Conservation (phyloP, 495 filamentous ascomycete species). For the Penicillium soppii region DNA sequence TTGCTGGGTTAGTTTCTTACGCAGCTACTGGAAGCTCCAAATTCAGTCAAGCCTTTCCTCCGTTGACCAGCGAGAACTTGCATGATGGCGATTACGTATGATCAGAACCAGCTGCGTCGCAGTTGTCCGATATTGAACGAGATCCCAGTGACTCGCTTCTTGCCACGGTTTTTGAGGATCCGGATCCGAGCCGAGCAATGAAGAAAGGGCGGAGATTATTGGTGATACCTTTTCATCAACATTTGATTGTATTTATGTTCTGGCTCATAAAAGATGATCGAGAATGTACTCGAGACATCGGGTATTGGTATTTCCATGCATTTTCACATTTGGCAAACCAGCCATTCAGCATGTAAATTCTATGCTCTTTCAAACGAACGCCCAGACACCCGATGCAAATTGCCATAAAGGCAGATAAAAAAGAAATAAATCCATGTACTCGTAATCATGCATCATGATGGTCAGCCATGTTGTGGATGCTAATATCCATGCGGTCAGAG, state of each 20-base stretch:
- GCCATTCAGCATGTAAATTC: background rate
- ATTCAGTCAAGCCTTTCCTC: too few relatives aligned
- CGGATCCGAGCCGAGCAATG: too few relatives aligned
- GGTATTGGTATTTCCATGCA: conserved; percentile 9
- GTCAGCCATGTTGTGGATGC: conserved; percentile 58
- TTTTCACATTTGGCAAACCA: conserved; percentile 6
- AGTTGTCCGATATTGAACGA: too few relatives aligned
- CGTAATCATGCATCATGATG: conserved; percentile 34
- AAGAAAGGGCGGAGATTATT: too few relatives aligned
- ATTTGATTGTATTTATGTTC: background rate
- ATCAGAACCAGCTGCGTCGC: too few relatives aligned
- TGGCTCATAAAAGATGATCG: conserved; percentile 6
- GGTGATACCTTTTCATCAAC: too few relatives aligned
- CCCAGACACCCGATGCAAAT: conserved; percentile 15
- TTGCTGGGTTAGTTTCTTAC: too few relatives aligned
- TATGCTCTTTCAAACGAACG: conserved; percentile 13
- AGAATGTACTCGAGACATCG: conserved; percentile 1
- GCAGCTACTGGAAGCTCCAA: too few relatives aligned
- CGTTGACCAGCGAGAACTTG: too few relatives aligned
- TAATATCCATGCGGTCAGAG: conserved; percentile 58
- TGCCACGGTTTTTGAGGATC: too few relatives aligned
- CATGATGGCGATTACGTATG: too few relatives aligned
- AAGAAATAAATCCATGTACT: conserved; percentile 10
- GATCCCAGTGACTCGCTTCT: too few relatives aligned
- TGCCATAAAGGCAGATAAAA: background rate